Conservation (phyloP, 139 green algal species). For the Chlorella sp. region DNA sequence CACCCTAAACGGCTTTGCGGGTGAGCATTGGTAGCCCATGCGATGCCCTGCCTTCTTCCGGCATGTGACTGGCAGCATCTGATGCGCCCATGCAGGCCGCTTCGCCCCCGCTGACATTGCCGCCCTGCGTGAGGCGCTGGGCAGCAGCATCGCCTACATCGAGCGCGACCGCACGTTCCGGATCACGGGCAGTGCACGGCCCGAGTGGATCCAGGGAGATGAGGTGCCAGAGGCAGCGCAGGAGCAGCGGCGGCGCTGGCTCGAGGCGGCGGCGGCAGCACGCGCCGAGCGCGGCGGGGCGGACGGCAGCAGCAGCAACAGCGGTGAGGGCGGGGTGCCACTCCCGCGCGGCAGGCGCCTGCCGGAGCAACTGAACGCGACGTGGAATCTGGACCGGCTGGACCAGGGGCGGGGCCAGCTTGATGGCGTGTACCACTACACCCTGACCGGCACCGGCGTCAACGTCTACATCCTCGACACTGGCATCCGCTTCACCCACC, state of each 20-base stretch:
- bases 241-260: neutral
- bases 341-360: too few relatives aligned
- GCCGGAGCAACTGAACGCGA: neutral
- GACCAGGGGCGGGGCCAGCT: conserved; percentile 35
- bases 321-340: too few relatives aligned
- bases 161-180: conserved; percentile 4
- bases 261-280: neutral
- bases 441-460: conserved; percentile 33
- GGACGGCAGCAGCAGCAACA: too few relatives aligned
- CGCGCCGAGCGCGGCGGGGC: neutral
- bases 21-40: neutral
- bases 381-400: conserved; percentile 41
- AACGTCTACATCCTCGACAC: conserved; percentile 63
- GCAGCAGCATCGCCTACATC: neutral
- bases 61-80: neutral
- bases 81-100: neutral
- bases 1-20: conserved; percentile 17
- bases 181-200: conserved; percentile 10
- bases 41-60: neutral
- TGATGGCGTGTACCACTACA: conserved; percentile 44
- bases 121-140: neutral
- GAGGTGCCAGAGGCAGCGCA: neutral
- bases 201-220: conserved; percentile 1
- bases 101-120: neutral
- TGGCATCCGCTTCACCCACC: conserved; percentile 51